phyloP scores from a whole-genome alignment of 2,329 filamentous ascomycete species.

The Pezicula rhizophila region DNA sequence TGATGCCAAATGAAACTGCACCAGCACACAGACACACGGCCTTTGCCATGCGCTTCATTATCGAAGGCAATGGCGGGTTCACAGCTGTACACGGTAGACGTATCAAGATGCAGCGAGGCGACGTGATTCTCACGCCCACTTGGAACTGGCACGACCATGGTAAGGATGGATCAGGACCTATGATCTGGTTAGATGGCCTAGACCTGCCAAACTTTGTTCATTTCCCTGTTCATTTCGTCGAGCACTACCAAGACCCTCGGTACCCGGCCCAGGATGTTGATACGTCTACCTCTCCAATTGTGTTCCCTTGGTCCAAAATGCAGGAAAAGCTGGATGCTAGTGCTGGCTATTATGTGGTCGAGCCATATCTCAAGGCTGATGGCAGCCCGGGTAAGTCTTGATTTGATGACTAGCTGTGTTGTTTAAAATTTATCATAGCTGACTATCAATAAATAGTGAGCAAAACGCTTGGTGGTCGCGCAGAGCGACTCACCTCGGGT shows the following conservation, averaged over 20 bases:
- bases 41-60: conserved; percentile 51
- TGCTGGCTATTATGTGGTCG: conserved; percentile 22
- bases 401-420: not conserved
- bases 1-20: conserved; percentile 49
- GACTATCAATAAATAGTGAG: conserved; percentile 29
- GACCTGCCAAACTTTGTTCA: conserved; percentile 46
- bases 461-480: conserved; percentile 40
- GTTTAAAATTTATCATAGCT: not conserved
- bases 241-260: conserved; percentile 40
- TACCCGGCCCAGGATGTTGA: conserved; percentile 43
- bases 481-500: conserved; percentile 36
- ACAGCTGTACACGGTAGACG: conserved; percentile 50
- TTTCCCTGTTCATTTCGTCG: conserved; percentile 47
- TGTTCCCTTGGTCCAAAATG: conserved; percentile 37
- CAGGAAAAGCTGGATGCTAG: conserved; percentile 29
- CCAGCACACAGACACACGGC: conserved; percentile 50
- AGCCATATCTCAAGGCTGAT: conserved; percentile 30
- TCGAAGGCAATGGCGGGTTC: conserved; percentile 49
- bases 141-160: conserved; percentile 59
- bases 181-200: conserved; percentile 53
- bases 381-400: conserved; percentile 26
- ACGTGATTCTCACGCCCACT: conserved; percentile 50
- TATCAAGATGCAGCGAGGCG: conserved; percentile 44
- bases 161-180: conserved; percentile 46
- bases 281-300: conserved; percentile 28